Conservation (phyloP, 768 basidiomycete species). For the Podaxis sp. region DNA sequence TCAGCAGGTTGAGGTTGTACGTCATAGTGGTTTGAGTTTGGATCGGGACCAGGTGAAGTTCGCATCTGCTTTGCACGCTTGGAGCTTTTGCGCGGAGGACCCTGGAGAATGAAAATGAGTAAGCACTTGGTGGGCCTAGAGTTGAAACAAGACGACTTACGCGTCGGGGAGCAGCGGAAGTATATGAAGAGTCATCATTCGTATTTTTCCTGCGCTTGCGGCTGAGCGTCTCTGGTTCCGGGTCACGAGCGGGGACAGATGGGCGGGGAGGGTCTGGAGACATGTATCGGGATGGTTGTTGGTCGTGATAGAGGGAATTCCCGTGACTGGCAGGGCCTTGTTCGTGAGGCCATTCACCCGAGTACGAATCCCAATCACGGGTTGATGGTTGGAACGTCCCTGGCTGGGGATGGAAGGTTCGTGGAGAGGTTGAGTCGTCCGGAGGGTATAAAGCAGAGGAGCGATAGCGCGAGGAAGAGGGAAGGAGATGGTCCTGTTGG, state of each 20-base stretch:
- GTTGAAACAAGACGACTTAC: conserved; percentile 40
- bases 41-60: conserved; percentile 27
- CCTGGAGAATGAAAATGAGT: conserved; percentile 4
- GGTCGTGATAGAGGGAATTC: conserved; percentile 12
- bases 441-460: conserved; percentile 16
- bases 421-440: conserved; percentile 6
- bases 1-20: conserved; percentile 25
- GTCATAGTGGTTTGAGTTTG: conserved; percentile 25
- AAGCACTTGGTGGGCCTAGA: neutral
- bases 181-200: conserved; percentile 58
- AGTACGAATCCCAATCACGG: conserved; percentile 17
- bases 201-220: conserved; percentile 50
- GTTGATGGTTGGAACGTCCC: conserved; percentile 13
- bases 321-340: conserved; percentile 8
- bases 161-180: conserved; percentile 46
- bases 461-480: conserved; percentile 22
- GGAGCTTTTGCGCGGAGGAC: conserved; percentile 11
- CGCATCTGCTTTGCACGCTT: conserved; percentile 28
- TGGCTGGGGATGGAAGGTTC: conserved; percentile 10
- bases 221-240: conserved; percentile 25
- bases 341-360: conserved; percentile 17
- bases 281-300: conserved; percentile 15
- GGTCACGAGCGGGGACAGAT: neutral
- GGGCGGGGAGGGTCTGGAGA: conserved; percentile 12
- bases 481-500: conserved; percentile 13